phyloP scores from a whole-genome alignment of 2,329 filamentous ascomycete species.

The Colletotrichum liaoningense region DNA sequence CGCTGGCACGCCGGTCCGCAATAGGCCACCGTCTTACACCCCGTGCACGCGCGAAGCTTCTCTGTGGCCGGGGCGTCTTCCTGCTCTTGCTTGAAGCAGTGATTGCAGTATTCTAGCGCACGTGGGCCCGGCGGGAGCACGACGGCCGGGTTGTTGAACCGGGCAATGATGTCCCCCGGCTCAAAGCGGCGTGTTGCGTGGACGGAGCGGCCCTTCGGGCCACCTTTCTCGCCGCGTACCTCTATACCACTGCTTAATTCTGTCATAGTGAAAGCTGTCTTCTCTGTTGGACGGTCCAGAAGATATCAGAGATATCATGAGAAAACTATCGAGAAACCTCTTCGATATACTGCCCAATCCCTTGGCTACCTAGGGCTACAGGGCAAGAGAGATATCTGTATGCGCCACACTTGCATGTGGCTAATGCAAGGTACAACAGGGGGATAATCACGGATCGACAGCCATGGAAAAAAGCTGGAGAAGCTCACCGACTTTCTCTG shows the following conservation, averaged over 20 bases:
- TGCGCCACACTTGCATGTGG: conserved; percentile 6
- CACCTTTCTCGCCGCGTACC: conserved; percentile 26
- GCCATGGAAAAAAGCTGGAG: neutral
- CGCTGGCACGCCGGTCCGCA: conserved; percentile 66
- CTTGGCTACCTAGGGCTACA: neutral
- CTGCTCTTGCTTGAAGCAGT: conserved; percentile 53
- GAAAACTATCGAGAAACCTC: neutral
- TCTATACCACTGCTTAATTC: conserved; percentile 9
- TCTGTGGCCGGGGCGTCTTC: conserved; percentile 37
- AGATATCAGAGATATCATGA: neutral
- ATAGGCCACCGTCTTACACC: conserved; percentile 65
- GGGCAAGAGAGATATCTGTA: neutral
- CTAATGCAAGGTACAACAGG: conserved; percentile 1
- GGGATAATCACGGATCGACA: neutral
- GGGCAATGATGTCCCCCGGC: conserved; percentile 59
- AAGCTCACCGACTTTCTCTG: neutral
- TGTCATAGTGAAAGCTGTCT: neutral
- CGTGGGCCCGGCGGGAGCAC: conserved; percentile 59
- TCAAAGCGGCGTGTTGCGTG: conserved; percentile 53
- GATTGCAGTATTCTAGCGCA: conserved; percentile 57
- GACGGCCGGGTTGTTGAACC: conserved; percentile 55
- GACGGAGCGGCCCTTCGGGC: conserved; percentile 56
- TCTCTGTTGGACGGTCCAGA: accelerated
- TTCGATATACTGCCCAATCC: neutral
- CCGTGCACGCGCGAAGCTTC: conserved; percentile 53